phyloP scores from a whole-genome alignment of 495 filamentous ascomycete species.

The Beverwykella pulmonaria region DNA sequence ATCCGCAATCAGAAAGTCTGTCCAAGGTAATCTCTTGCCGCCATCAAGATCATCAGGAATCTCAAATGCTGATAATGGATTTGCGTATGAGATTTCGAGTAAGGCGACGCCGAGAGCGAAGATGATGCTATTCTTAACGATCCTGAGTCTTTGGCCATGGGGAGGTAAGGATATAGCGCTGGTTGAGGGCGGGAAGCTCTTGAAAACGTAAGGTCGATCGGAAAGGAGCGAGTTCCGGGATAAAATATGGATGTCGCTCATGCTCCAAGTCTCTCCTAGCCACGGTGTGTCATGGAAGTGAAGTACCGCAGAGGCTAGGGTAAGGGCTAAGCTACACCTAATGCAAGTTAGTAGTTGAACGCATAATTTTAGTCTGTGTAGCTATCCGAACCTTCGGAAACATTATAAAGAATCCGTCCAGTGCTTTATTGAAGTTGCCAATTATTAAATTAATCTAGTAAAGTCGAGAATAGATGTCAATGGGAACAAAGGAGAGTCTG shows the following conservation, averaged over 20 bases:
- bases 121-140: neutral
- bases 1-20: neutral
- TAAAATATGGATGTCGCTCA: conserved; percentile 28
- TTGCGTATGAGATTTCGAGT: neutral
- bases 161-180: conserved; percentile 33
- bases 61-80: neutral
- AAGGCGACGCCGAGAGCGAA: neutral
- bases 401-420: too few relatives aligned
- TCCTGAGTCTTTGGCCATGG: neutral
- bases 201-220: conserved; percentile 4
- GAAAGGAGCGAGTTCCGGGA: conserved; percentile 21
- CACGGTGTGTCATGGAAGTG: conserved; percentile 7
- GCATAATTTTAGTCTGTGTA: too few relatives aligned
- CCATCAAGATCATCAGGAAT: neutral
- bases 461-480: too few relatives aligned
- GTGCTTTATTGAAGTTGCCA: too few relatives aligned
- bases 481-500: too few relatives aligned
- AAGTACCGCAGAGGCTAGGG: conserved; percentile 4
- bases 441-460: too few relatives aligned
- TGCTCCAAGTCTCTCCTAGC: conserved; percentile 68
- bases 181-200: neutral
- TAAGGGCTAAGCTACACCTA: conserved; percentile 6
- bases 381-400: too few relatives aligned
- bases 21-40: neutral
- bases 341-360: neutral